Base-by-base conservation (phyloP, 208 protist genomes). In the Trypanosomatidae sp. region DNA sequence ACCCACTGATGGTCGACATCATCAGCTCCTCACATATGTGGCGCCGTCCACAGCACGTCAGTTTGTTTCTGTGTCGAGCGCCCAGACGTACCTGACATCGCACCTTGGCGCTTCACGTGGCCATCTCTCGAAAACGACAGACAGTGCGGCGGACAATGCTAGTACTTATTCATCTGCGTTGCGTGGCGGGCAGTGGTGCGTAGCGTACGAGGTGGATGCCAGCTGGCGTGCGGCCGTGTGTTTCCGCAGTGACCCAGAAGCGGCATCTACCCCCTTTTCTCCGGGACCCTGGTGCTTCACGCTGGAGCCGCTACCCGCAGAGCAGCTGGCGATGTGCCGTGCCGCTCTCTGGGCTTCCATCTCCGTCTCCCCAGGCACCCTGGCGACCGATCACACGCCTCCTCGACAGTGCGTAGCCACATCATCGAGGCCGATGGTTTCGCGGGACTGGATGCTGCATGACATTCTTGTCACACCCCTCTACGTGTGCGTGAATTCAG, bases 391-490 rank as follows among this genome's bases (percentile, higher is more conserved):
- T 30, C 39, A 17, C 22, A 25, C 62, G 59, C 8, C 41, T 22
- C 44, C 53, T 39, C 44, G 33, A n/a, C 49, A n/a, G 22, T 52
- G 44, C 28, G 2, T 22, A 15, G 39, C 19, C 47, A 10, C 50
- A 43, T 25, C 36, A 28, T 33, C 58, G 58, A 64, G 13, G 7
- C 33, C 33, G 36, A 25, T 2, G 58, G 13, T 5, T 0, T 47
- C 17, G 13, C 15, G 39, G 44, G 12, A n/a, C 3, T 55, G 36
- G 28, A n/a, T 28, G 4, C 47, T 73, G 19, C 15, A 64, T 30
- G 69, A 74, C 41, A 49, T 79, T 12, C 69, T 79, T 39, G 52
- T 65, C 36, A 79, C 74, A 25, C 74, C 74, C 15, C 74, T 79
- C 30, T 79, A 79, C 68, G 44, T 79, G 17, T 74, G 60, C 67